These are phyloP conservation scores for Xerocomellus dryophilus DNA, from an alignment of 768 basidiomycete genomes.

Conservation along the genomic window DNA sequence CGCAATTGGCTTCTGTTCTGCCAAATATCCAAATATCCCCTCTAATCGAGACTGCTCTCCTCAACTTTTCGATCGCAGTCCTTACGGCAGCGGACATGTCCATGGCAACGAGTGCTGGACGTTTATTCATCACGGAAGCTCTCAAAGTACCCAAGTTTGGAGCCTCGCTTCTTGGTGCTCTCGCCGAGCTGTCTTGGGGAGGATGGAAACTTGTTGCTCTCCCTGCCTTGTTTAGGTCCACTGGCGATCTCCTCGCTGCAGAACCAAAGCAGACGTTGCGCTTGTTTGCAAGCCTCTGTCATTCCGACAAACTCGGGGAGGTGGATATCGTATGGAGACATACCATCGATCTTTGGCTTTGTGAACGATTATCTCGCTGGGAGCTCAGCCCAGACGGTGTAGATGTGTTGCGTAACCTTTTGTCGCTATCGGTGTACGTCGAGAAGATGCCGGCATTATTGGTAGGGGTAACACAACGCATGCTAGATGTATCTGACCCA, in stretches of 20 bases:
- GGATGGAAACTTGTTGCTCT: conserved; percentile 73
- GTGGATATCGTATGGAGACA: conserved; percentile 60
- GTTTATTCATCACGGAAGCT: conserved; percentile 41
- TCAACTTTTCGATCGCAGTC: conserved; percentile 34
- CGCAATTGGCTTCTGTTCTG: conserved; percentile 34
- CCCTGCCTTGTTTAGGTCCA: conserved; percentile 54
- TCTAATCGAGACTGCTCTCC: conserved; percentile 29
- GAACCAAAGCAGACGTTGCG: conserved; percentile 44
- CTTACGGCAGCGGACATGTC: conserved; percentile 44
- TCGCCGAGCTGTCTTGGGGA: conserved; percentile 67
- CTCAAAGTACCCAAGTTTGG: conserved; percentile 40
- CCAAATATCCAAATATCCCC: conserved; percentile 27
- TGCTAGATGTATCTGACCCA: conserved; percentile 31
- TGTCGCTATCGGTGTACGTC: conserved; percentile 52
- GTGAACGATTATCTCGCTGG: conserved; percentile 43
- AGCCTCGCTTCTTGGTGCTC: conserved; percentile 52
- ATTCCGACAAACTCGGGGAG: conserved; percentile 49
- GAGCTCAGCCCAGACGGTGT: conserved; percentile 41
- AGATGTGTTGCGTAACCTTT: conserved; percentile 50
- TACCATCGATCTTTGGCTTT: conserved; percentile 49
- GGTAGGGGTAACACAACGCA: conserved; percentile 42
- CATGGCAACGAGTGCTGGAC: conserved; percentile 37
- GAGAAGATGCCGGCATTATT: conserved; percentile 43
- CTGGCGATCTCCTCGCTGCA: conserved; percentile 43
- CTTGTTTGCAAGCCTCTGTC: conserved; percentile 49